Conservation (phyloP, 2,329 filamentous ascomycete genomes). For the Stachybotrys echinatus region DNA sequence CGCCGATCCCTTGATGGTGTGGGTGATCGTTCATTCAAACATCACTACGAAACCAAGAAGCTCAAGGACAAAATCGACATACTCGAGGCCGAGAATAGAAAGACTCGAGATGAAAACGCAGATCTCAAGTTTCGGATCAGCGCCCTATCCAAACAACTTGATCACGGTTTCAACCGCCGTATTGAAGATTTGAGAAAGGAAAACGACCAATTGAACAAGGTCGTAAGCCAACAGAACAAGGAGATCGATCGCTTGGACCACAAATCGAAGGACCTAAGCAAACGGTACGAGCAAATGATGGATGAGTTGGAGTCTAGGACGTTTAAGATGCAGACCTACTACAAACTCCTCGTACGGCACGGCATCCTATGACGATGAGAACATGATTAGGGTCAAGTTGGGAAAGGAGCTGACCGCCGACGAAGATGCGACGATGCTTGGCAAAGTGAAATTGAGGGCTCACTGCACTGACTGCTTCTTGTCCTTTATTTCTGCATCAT, state of each 20-base stretch:
- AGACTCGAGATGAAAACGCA: conserved; percentile 27
- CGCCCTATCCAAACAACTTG: conserved; percentile 26
- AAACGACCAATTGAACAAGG: conserved; percentile 28
- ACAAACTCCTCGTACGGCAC: conserved; percentile 26
- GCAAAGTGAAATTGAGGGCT: too few species aligned
- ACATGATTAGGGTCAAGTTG: too few species aligned
- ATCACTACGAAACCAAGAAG: conserved; percentile 24
- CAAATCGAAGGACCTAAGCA: conserved; percentile 5
- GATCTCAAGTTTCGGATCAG: conserved; percentile 26
- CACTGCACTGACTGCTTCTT: too few species aligned
- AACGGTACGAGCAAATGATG: conserved; percentile 6
- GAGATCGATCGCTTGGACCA: conserved; percentile 22
- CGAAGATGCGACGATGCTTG: too few species aligned
- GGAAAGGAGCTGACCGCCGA: too few species aligned
- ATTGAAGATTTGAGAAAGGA: conserved; percentile 25
- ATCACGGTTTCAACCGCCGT: conserved; percentile 22
- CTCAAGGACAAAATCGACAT: conserved; percentile 25
- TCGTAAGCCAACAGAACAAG: conserved; percentile 22
- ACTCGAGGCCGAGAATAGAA: conserved; percentile 31
- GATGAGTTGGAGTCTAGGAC: conserved; percentile 21
- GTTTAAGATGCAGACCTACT: conserved; percentile 26
- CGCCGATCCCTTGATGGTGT: conserved; percentile 28
- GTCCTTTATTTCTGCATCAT: too few species aligned
- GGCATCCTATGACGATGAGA: conserved; percentile 16
- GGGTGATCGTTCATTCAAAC: conserved; percentile 21